Conservation (phyloP, 257 asterid species). For the Petunia secreta region DNA sequence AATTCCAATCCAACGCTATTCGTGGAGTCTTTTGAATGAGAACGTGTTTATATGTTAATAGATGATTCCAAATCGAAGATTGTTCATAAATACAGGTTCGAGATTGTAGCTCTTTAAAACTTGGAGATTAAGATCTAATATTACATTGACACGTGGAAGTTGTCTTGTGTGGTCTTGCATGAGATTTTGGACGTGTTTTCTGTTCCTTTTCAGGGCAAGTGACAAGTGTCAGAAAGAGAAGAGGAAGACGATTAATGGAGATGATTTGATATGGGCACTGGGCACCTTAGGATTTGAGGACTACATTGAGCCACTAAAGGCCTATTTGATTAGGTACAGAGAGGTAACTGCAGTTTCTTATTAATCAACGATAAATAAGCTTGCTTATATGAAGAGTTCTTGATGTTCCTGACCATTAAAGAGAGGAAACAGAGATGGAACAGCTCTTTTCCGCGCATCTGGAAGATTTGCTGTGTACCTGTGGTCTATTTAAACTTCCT, state of each 20-base stretch:
- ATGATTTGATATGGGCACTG: conserved; percentile 72
- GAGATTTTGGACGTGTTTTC: neutral
- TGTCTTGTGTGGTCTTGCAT: neutral
- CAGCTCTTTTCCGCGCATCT: neutral
- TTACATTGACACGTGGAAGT: neutral
- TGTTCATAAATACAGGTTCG: neutral
- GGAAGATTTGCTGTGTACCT: neutral
- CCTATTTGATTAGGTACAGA: conserved; percentile 60
- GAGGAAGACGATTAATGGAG: conserved; percentile 71
- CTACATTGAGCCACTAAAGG: conserved; percentile 58
- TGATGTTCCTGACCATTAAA: conserved; percentile 23
- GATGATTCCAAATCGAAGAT: neutral
- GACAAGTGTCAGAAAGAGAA: conserved; percentile 70
- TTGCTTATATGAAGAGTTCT: neutral
- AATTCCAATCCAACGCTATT: conserved; percentile 5
- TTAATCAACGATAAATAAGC: neutral
- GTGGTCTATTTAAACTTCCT: neutral
- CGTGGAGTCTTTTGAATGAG: neutral
- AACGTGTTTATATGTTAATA: neutral
- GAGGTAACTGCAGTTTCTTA: conserved; percentile 46
- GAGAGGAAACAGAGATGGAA: neutral
- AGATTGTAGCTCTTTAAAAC: neutral
- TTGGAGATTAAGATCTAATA: neutral
- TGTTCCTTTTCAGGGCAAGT: conserved; percentile 51
- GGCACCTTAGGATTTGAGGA: conserved; percentile 68